Conservation (phyloP, 371 early-diverging fungal species). For the Mortierella sp. region DNA sequence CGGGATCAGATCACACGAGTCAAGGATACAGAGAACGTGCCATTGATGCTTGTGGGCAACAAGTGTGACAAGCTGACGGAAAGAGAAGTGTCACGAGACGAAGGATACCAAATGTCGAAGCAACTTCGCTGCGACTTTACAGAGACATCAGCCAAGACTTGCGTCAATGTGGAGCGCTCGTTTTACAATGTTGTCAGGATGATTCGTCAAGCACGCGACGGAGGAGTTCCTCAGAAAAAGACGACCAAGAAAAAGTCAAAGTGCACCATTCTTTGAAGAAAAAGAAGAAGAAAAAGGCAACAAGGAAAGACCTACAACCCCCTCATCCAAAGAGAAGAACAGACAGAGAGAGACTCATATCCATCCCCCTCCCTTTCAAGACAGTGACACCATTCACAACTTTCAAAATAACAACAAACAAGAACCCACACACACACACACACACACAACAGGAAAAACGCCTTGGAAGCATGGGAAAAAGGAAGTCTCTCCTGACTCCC, state of each 20-base stretch:
- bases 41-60: conserved; percentile 95
- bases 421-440: too few species aligned
- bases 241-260: conserved; percentile 47
- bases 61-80: conserved; percentile 87
- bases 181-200: conserved; percentile 76
- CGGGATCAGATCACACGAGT: conserved; percentile 86
- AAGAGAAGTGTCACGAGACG: conserved; percentile 81
- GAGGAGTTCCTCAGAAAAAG: conserved; percentile 26
- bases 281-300: conserved; percentile 1
- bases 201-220: conserved; percentile 63
- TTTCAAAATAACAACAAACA: too few species aligned
- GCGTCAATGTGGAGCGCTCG: conserved; percentile 86
- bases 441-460: too few species aligned
- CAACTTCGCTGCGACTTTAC: conserved; percentile 80
- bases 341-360: too few species aligned
- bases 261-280: conserved; percentile 52
- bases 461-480: too few species aligned
- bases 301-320: neutral
- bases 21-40: conserved; percentile 83
- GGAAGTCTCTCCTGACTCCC: too few species aligned
- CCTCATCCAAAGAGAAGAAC: too few species aligned
- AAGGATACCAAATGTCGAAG: conserved; percentile 84
- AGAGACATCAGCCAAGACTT: conserved; percentile 92
- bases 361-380: too few species aligned
- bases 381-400: too few species aligned